A percentile compares a stretch with the other conserved stretches of the same genome.
Evolutionary conservation across 495 filamentous ascomycete genomes (phyloP).

Genomic region (Xylaria intraflava): DNA sequence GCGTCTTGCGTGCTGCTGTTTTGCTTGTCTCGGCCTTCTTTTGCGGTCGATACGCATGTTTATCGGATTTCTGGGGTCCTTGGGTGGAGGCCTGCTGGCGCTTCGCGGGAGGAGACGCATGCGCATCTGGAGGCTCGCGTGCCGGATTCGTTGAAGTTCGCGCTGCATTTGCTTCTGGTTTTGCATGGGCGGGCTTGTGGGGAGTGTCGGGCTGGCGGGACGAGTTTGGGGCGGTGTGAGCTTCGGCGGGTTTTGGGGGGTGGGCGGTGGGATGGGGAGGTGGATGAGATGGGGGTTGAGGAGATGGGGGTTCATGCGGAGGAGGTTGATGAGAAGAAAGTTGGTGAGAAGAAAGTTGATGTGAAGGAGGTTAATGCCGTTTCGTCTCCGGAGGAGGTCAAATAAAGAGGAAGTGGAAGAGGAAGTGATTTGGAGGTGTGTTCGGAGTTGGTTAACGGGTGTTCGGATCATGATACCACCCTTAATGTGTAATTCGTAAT

Average conservation of each 20-base stretch:
- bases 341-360: neutral
- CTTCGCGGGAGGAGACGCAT: conserved; percentile 62
- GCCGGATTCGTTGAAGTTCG: conserved; percentile 74
- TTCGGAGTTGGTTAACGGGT: neutral
- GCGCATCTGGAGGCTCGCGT: conserved; percentile 70
- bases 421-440: neutral
- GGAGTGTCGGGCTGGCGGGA: conserved; percentile 57
- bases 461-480: no score
- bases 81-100: conserved; percentile 61
- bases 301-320: neutral
- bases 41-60: conserved; percentile 82
- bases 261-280: conserved; percentile 2
- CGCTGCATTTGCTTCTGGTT: conserved; percentile 74
- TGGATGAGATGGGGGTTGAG: neutral
- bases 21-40: conserved; percentile 63
- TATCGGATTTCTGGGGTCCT: conserved; percentile 70
- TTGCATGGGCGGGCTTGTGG: conserved; percentile 71
- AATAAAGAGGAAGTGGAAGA: no score
- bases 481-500: no score
- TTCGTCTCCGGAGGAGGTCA: no score
- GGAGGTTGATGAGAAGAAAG: neutral
- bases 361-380: no score
- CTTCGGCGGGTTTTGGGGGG: conserved; percentile 20
- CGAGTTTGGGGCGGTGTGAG: conserved; percentile 17
- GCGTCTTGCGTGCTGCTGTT: conserved; percentile 77